phyloP scores from a whole-genome alignment of 2,329 filamentous ascomycete genomes.

The Drechslera avenae region DNA sequence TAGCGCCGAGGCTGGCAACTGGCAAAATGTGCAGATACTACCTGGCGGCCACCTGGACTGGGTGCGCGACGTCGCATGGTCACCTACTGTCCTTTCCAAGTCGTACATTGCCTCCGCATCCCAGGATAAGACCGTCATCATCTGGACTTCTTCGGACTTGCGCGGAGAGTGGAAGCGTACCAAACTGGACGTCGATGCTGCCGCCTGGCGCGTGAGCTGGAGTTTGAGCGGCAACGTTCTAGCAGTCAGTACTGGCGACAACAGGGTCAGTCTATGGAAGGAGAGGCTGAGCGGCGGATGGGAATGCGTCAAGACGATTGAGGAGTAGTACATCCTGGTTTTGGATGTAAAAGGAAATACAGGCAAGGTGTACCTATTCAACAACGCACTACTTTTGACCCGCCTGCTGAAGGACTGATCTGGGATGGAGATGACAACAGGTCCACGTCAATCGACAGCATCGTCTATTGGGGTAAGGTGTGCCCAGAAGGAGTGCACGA shows the following conservation, averaged over 20 bases:
- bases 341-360: too few species aligned
- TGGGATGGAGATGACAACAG: too few species aligned
- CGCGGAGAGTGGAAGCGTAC: slow-evolving; percentile 80
- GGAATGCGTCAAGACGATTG: slow-evolving; percentile 96
- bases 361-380: too few species aligned
- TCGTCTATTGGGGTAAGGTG: too few species aligned
- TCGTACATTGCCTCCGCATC: slow-evolving; percentile 95
- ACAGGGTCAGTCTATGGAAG: slow-evolving; percentile 98
- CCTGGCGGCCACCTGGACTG: slow-evolving; percentile 90
- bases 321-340: slow-evolving; percentile 63
- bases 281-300: slow-evolving; percentile 95
- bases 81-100: slow-evolving; percentile 91
- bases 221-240: slow-evolving; percentile 95
- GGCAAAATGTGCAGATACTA: slow-evolving; percentile 61
- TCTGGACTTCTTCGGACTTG: slow-evolving; percentile 73
- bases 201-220: slow-evolving; percentile 97
- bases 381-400: too few species aligned
- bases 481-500: too few species aligned
- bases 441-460: too few species aligned
- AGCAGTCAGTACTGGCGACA: slow-evolving; percentile 90
- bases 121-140: slow-evolving; percentile 95
- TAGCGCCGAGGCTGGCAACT: slow-evolving; percentile 59
- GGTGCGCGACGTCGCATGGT: slow-evolving; percentile 98
- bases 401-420: too few species aligned
- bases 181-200: slow-evolving; percentile 82